A percentile compares a stretch with the other conserved stretches of the same genome.
These are phyloP conservation scores for Arthrobotrys conoides DNA, from an alignment of 2,329 filamentous ascomycete genomes.

Conservation along the genomic window DNA sequence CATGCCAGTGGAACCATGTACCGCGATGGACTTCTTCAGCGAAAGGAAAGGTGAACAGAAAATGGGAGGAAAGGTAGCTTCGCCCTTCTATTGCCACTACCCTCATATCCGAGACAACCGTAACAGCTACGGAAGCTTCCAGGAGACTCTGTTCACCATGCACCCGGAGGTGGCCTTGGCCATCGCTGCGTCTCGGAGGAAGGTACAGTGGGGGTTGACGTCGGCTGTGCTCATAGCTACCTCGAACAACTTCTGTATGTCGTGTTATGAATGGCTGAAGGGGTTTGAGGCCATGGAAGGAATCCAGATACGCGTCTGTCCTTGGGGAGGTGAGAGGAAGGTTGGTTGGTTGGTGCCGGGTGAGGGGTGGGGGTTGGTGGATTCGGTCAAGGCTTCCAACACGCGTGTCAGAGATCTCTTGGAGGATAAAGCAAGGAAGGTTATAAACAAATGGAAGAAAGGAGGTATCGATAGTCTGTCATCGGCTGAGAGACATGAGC, in stretches of 20 bases:
- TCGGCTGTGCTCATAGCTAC: neutral
- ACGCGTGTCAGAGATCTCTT: neutral
- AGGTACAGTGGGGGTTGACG: neutral
- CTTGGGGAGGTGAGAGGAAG: neutral
- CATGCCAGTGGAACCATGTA: neutral
- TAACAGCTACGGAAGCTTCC: neutral
- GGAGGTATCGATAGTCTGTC: neutral
- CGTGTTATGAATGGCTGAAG: neutral
- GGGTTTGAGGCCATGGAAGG: neutral
- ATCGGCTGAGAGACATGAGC: neutral
- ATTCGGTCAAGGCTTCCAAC: neutral
- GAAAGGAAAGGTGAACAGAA: neutral
- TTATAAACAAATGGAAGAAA: neutral
- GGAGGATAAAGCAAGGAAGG: neutral
- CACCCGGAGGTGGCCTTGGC: conserved; percentile 18
- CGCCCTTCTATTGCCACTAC: neutral
- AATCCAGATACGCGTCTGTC: too few species aligned
- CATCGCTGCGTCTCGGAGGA: neutral
- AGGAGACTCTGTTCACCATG: conserved; percentile 3
- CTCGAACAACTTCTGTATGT: neutral
- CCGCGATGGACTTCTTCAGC: neutral
- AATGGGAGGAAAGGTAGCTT: neutral
- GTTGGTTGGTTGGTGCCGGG: neutral
- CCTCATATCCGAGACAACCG: neutral
- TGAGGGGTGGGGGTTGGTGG: too few species aligned